A percentile compares a stretch with the other conserved stretches of the same genome.
These are phyloP conservation scores for barrel medic (Medicago truncatula) DNA, from an alignment of 306 rosid genomes.

Conservation along the genomic window DNA sequence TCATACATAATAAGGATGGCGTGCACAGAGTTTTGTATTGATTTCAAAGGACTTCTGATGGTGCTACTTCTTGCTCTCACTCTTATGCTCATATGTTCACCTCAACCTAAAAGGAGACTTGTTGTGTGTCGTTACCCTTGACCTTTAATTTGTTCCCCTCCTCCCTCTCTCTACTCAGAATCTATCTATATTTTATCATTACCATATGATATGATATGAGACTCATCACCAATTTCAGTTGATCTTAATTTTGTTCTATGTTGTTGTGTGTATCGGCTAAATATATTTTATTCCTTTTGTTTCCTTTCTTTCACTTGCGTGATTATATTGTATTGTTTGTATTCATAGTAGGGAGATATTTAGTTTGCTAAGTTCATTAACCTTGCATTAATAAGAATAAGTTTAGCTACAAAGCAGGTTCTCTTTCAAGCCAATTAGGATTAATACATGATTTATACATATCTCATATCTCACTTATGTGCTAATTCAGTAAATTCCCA, in stretches of 20 bases:
- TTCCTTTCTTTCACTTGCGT: no score
- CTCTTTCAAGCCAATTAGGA: not conserved
- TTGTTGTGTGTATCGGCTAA: not conserved
- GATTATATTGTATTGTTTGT: no score
- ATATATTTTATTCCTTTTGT: not conserved
- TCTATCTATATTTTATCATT: not conserved
- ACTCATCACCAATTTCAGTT: not conserved
- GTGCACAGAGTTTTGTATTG: conserved; percentile 26
- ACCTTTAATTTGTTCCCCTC: not conserved
- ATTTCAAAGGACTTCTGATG: conserved; percentile 41
- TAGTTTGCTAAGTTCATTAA: not conserved
- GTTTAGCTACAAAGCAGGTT: not conserved
- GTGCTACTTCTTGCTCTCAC: conserved; percentile 44
- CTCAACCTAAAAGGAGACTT: conserved; percentile 45
- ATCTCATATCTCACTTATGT: not conserved
- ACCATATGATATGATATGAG: no score
- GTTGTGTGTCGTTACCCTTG: conserved; percentile 43
- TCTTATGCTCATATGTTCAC: conserved; percentile 37
- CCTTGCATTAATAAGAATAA: not conserved
- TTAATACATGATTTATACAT: no score
- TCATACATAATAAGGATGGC: conserved; percentile 12
- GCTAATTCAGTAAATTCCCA: not conserved
- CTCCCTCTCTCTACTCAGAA: not conserved
- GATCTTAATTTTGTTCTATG: not conserved
- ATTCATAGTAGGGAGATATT: no score